Base-by-base conservation (phyloP, 306 rosid genomes). In the Fragaria nilgerrensis region DNA sequence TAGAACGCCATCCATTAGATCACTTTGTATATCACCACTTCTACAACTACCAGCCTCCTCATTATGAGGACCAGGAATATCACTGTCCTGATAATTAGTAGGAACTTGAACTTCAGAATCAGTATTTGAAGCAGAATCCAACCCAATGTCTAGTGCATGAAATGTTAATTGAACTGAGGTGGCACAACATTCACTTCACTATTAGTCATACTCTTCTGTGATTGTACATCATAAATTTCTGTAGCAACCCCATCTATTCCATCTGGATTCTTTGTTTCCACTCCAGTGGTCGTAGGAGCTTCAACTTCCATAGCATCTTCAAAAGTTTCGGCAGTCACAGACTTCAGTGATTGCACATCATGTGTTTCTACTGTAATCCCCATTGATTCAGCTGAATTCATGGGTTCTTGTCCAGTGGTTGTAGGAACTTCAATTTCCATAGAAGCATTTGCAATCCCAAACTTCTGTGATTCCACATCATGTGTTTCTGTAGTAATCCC, bases 51-150 rank as follows among this genome's bases (percentile, higher is more conserved):
- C 34, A 70, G 45, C 71, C 47, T 83, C 83, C 81, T 53, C 82
- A 64, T 10, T 52, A 29, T 41, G 61, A 55, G 68, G 59, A 50
- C 75, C 44, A 27, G 84, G 84, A 82, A 64, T 59, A 75, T 29
- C 74, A 48, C 71, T 52, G 71, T 73, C 80, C 53, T 58, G 52
- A 29, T 78, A 76, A 74, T 67, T 76, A 68, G 72, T 75, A 25
- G 25, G 47, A 58, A 71, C 47, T 55, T 88, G 80, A 75, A 48
- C 80, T 83, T 80, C 45, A 67, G 63, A 80, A 71, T 73, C 81
- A 80, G 72, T 50, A 47, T 22, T 19, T 66, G 39, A 61, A 32
- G 79, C 64, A 72, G 48, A 49, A 68, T 67, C 83, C 59, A 68
- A 81, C 9, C 80, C 87, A 37, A 27, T 9, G 8, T 70, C 65